Base-by-base conservation (phyloP, 1,284 basidiomycete genomes). In the Taiwanofungus camphoratus region DNA sequence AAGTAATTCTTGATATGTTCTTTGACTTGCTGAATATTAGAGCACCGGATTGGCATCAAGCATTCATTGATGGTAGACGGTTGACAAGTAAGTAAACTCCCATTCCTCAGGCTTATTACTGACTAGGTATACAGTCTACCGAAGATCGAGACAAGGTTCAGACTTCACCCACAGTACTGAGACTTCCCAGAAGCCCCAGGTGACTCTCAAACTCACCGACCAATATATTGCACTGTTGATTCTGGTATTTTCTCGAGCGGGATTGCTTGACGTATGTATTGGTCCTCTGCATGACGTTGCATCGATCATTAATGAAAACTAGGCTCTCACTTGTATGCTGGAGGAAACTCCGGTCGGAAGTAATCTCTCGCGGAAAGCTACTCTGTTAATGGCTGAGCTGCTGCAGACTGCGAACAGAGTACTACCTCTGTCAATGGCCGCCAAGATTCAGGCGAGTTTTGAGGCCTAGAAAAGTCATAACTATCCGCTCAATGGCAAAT, bases 141-240 rank as follows among this genome's bases (percentile, higher is more conserved):
- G 79, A 38, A 77, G 74, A 60, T 66, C 75, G 31, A 69, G 74
- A 32, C 71, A 73, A 47, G 54, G 60, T 29, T 62, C 64, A 13
- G 67, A 71, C 15, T 45, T 53, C 16, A 39, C 48, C 41, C 65
- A 49, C 47, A 44, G 55, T 22, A 18, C 51, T 45, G 56, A 59
- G 22, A 45, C 55, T 35, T 52, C 59, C 12, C 79, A 79, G 44
- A 74, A 76, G 51, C 63, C 69, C 5, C 67, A 77, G 30, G 77
- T 83, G 51, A 73, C 77, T 7, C 66, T 92, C 30, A 94, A 88
- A 54, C 66, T 98, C 5, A 86, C 92, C 2, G 93, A 98, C 58
- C 95, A 99, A 58, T 99, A 92, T 59, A 79, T 95, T 34, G 87
- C 88, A 0, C 71, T 99, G n/a, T 69, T 99, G 2, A 74, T 98